phyloP scores from a whole-genome alignment of 2,329 filamentous ascomycete species.

The Verruconis gallopava region DNA sequence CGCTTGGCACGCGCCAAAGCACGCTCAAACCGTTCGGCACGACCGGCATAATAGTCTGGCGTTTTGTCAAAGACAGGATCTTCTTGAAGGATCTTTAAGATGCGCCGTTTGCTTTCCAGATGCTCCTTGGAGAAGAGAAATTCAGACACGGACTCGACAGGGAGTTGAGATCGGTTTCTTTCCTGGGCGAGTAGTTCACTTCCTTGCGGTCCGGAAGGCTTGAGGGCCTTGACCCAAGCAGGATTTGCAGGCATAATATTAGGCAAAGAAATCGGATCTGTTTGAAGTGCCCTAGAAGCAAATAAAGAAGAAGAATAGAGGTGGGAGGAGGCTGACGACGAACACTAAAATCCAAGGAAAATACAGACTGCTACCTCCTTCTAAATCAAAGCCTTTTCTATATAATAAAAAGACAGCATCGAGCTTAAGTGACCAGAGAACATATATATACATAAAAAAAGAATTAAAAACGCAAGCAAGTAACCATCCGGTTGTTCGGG shows the following conservation, averaged over 20 bases:
- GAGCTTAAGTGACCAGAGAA: no score
- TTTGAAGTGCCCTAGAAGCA: no score
- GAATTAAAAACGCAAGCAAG: no score
- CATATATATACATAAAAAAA: no score
- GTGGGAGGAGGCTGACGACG: no score
- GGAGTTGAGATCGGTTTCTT: constrained; percentile 52
- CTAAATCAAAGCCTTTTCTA: no score
- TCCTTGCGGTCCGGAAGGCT: constrained; percentile 54
- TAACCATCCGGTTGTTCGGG: no score
- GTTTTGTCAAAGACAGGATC: constrained; percentile 68
- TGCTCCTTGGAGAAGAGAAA: constrained; percentile 57
- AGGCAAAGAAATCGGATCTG: no score
- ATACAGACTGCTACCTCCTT: no score
- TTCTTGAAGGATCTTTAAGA: constrained; percentile 49
- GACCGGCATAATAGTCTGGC: constrained; percentile 61
- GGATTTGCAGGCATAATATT: constrained; percentile 37
- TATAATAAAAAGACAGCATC: no score
- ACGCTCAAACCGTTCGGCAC: constrained; percentile 55
- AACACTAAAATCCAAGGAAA: no score
- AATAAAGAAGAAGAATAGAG: no score
- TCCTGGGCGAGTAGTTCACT: constrained; percentile 56
- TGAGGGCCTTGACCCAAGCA: constrained; percentile 54
- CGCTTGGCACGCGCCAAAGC: constrained; percentile 59
- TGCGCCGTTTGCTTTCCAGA: constrained; percentile 45
- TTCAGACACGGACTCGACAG: constrained; percentile 54